Percentiles rank a stretch among this genome's conserved stretches.
These are phyloP conservation scores for Blumeriella jaapii DNA, from an alignment of 2,329 filamentous ascomycete genomes.

Conservation along the genomic window DNA sequence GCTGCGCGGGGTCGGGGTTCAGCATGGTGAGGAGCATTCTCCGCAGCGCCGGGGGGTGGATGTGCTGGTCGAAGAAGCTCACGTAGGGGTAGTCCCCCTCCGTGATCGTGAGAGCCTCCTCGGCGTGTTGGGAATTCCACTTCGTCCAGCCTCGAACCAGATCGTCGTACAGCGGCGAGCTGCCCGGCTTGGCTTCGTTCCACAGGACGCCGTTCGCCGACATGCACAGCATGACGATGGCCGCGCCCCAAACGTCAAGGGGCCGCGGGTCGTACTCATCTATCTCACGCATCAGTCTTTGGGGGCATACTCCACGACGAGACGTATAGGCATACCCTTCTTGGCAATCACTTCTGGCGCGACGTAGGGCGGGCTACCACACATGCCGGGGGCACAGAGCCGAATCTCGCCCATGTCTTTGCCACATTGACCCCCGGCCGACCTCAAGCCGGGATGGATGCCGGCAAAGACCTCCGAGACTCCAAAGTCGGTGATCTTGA, in stretches of 20 bases:
- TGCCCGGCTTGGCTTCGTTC: constrained; percentile 48
- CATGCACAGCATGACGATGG: constrained; percentile 71
- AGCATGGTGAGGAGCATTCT: constrained; percentile 71
- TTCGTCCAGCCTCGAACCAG: constrained; percentile 58
- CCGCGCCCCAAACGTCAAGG: constrained; percentile 78
- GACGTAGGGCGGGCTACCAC: constrained; percentile 77
- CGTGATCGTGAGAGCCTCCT: constrained; percentile 32
- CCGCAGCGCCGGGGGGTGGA: constrained; percentile 58
- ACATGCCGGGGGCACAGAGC: constrained; percentile 67
- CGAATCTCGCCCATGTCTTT: constrained; percentile 60
- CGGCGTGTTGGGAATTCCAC: constrained; percentile 47
- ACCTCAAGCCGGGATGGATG: constrained; percentile 65
- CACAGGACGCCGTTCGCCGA: constrained; percentile 63
- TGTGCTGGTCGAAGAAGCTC: constrained; percentile 48
- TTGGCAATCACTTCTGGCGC: constrained; percentile 73
- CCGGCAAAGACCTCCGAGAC: constrained; percentile 79
- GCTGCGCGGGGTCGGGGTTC: constrained; percentile 61
- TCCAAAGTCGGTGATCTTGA: constrained; percentile 89
- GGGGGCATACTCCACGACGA: too few species aligned
- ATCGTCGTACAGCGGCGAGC: constrained; percentile 45
- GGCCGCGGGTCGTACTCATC: constrained; percentile 61
- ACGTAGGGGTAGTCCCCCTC: constrained; percentile 57
- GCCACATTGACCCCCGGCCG: constrained; percentile 62
- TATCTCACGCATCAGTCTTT: constrained; percentile 16
- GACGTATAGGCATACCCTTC: constrained; percentile 31